Percentiles rank a stretch among this genome's conserved stretches.
Conservation (phyloP, 1,284 basidiomycete genomes). For the Trametes hirsuta region DNA sequence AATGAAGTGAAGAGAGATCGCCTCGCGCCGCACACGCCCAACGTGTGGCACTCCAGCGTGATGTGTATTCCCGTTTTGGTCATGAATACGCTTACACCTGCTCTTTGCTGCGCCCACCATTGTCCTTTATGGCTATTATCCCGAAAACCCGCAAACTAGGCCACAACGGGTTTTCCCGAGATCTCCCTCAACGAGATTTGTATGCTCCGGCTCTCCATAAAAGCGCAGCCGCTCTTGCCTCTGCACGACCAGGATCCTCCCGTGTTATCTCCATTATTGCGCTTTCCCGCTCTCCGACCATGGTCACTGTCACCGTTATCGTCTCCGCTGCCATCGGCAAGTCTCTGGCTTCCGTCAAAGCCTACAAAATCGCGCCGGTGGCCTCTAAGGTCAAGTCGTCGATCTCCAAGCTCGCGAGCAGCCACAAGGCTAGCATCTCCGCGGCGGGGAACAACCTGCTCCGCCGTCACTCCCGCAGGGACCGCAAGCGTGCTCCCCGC, state of each 20-base stretch:
- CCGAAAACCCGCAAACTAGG: background rate
- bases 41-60: too few relatives aligned
- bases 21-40: too few relatives aligned
- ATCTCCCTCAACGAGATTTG: constrained; percentile 1
- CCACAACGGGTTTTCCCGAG: background rate
- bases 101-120: background rate
- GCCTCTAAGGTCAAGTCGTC: constrained; percentile 10
- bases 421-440: background rate
- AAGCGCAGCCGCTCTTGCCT: background rate
- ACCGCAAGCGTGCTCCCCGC: background rate
- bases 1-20: too few relatives aligned
- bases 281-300: background rate
- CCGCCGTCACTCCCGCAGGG: background rate
- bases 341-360: constrained; percentile 3
- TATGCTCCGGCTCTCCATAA: background rate
- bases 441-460: background rate
- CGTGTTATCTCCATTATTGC: background rate
- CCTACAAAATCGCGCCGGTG: background rate
- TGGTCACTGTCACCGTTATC: constrained; percentile 4
- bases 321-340: background rate
- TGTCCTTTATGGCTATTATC: background rate
- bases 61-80: too few relatives aligned
- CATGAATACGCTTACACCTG: too few relatives aligned
- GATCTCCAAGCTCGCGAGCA: constrained; percentile 1
- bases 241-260: background rate